phyloP scores from a whole-genome alignment of 768 basidiomycete genomes.

The Tricholoma bakamatsutake region DNA sequence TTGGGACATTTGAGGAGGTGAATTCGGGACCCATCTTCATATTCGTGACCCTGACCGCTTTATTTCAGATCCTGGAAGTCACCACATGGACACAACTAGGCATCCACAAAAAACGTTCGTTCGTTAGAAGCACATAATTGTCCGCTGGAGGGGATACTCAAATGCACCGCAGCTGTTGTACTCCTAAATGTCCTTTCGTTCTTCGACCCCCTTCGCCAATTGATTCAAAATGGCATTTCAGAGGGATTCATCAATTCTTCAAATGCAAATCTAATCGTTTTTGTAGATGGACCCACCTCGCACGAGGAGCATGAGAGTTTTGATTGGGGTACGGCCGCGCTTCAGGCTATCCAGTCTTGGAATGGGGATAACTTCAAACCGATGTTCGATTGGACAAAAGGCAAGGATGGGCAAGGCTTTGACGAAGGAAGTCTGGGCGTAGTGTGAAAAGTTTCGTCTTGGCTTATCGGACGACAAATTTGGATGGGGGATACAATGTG shows the following conservation, averaged over 20 bases:
- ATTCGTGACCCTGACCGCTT: not conserved
- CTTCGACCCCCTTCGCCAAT: conserved; percentile 74
- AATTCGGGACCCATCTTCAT: conserved; percentile 7
- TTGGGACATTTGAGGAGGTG: conserved; percentile 93
- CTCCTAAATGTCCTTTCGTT: conserved; percentile 82
- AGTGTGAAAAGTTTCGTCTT: not conserved
- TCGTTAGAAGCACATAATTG: too few species aligned
- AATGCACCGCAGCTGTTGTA: conserved; percentile 58
- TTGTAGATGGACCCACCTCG: conserved; percentile 69
- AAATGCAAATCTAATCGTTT: conserved; percentile 58
- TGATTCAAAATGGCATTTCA: conserved; percentile 61
- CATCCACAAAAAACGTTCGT: conserved; percentile 75
- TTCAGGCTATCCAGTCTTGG: conserved; percentile 65
- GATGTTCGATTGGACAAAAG: conserved; percentile 47
- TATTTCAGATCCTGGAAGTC: conserved; percentile 73
- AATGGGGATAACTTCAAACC: conserved; percentile 20
- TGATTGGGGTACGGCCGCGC: conserved; percentile 73
- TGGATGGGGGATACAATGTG: not conserved
- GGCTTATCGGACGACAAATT: not conserved
- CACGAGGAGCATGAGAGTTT: conserved; percentile 47
- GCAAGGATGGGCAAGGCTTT: conserved; percentile 24
- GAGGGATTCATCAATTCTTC: conserved; percentile 68
- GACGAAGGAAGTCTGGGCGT: not conserved
- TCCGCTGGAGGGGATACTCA: not conserved
- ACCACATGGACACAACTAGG: conserved; percentile 93